Evolutionary conservation across 2,329 filamentous ascomycete genomes (phyloP).

Genomic region (Hymenoscyphus albidus): DNA sequence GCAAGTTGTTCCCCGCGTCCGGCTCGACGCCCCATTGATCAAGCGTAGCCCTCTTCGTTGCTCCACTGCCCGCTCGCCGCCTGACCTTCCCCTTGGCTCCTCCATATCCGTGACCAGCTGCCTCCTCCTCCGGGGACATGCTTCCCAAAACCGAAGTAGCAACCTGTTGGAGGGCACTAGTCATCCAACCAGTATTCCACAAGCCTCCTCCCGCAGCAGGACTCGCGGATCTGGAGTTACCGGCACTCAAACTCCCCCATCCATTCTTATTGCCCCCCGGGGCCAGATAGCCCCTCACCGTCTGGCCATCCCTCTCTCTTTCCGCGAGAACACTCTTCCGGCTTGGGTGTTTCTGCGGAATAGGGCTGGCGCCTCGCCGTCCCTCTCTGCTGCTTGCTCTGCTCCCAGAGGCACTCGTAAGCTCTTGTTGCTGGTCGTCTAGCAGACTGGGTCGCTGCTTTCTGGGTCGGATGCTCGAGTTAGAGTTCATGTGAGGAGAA

Average conservation of each 20-base stretch:
- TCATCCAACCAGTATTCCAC: constrained; percentile 32
- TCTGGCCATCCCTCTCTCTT: constrained; percentile 16
- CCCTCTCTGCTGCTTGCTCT: constrained; percentile 34
- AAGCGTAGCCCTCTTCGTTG: constrained; percentile 13
- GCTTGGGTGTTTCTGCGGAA: constrained; percentile 43
- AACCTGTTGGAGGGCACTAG: constrained; percentile 32
- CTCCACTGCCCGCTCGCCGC: background rate
- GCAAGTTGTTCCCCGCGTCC: constrained; percentile 18
- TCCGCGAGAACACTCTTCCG: constrained; percentile 14
- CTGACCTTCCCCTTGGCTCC: background rate
- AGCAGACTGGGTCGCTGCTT: constrained; percentile 29
- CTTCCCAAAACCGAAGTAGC: constrained; percentile 35
- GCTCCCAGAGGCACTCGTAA: constrained; percentile 36
- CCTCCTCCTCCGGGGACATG: constrained; percentile 21
- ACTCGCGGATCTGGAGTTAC: constrained; percentile 2
- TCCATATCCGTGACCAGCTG: background rate
- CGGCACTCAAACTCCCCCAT: constrained; percentile 11
- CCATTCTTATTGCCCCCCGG: constrained; percentile 13
- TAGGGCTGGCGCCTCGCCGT: constrained; percentile 47
- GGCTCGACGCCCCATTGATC: constrained; percentile 29
- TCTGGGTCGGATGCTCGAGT: constrained; percentile 29
- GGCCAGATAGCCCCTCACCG: constrained; percentile 20
- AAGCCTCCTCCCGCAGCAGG: constrained; percentile 11
- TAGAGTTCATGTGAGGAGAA: constrained; percentile 12
- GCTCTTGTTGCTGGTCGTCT: constrained; percentile 30